Conservation (phyloP, 1,139 yeast genomes). For the Candida tropicalis region DNA sequence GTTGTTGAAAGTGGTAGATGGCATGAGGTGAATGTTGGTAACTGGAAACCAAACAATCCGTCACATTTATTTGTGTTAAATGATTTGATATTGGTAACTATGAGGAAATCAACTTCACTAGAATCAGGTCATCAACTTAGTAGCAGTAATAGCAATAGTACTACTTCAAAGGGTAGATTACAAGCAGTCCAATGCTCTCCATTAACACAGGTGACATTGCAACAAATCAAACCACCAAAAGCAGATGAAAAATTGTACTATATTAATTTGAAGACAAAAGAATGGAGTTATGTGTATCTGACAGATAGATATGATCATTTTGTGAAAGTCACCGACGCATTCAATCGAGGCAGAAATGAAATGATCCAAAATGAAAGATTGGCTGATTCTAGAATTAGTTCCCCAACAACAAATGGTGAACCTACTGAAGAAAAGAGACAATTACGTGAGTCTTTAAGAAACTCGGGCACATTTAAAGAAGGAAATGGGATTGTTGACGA, state of each 20-base stretch:
- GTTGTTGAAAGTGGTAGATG: slow-evolving; percentile 81
- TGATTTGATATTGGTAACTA: slow-evolving; percentile 76
- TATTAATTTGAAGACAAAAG: slow-evolving; percentile 49
- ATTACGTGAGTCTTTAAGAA: slow-evolving; percentile 43
- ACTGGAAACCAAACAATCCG: slow-evolving; percentile 79
- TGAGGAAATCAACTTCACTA: slow-evolving; percentile 49
- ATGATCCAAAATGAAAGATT: slow-evolving; percentile 51
- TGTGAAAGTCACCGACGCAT: slow-evolving; percentile 57
- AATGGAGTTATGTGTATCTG: slow-evolving; percentile 61
- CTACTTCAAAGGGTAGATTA: slow-evolving; percentile 34
- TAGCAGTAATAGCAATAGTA: slow-evolving; percentile 12
- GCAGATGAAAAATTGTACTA: slow-evolving; percentile 36
- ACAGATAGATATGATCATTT: slow-evolving; percentile 66
- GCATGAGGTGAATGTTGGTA: slow-evolving; percentile 85
- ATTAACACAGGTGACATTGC: slow-evolving; percentile 59
- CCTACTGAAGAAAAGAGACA: slow-evolving; percentile 42
- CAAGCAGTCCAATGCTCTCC: slow-evolving; percentile 86
- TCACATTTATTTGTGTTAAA: slow-evolving; percentile 77
- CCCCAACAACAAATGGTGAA: slow-evolving; percentile 18
- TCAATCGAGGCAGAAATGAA: slow-evolving; percentile 67
- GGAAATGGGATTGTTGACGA: slow-evolving; percentile 28
- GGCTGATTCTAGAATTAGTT: slow-evolving; percentile 28
- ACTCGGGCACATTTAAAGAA: slow-evolving; percentile 32
- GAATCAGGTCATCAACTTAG: slow-evolving; percentile 18
- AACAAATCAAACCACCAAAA: slow-evolving; percentile 33